Conservation (phyloP, 202 grass and related monocot species). For the Digitaria exilis region DNA sequence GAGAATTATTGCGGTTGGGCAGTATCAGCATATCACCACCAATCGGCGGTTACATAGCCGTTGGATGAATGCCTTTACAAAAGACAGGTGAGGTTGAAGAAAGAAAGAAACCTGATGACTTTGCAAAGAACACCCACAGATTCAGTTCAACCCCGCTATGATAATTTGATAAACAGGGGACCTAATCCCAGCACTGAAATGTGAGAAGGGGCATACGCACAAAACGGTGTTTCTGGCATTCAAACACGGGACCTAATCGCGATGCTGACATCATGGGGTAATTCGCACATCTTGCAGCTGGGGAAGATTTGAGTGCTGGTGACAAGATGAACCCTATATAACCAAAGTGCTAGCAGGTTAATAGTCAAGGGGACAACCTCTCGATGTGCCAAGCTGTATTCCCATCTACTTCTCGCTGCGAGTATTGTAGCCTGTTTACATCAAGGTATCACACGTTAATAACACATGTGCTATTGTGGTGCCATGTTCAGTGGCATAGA, state of each 20-base stretch:
- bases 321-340: conserved; percentile 43
- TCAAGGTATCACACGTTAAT: not conserved
- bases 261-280: conserved; percentile 17
- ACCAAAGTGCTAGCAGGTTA: conserved; percentile 41
- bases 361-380: conserved; percentile 81
- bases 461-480: not conserved
- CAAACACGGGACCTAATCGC: conserved; percentile 57
- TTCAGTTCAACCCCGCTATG: not conserved
- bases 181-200: not conserved
- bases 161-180: not conserved
- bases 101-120: not conserved
- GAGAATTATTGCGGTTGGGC: not conserved
- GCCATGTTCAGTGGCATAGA: not conserved
- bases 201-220: not conserved
- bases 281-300: conserved; percentile 29
- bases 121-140: not conserved
- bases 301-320: conserved; percentile 24
- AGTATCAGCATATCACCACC: not conserved
- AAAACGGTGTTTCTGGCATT: not conserved
- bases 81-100: not conserved
- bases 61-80: conserved; percentile 7
- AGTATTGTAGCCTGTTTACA: conserved; percentile 68
- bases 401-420: conserved; percentile 47
- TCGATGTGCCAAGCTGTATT: conserved; percentile 63
- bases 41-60: not conserved